Evolutionary conservation across 2,329 filamentous ascomycete species (phyloP), one percentile per base, ranked within the genome.

Genomic region (Cordyceps fumosorosea): DNA sequence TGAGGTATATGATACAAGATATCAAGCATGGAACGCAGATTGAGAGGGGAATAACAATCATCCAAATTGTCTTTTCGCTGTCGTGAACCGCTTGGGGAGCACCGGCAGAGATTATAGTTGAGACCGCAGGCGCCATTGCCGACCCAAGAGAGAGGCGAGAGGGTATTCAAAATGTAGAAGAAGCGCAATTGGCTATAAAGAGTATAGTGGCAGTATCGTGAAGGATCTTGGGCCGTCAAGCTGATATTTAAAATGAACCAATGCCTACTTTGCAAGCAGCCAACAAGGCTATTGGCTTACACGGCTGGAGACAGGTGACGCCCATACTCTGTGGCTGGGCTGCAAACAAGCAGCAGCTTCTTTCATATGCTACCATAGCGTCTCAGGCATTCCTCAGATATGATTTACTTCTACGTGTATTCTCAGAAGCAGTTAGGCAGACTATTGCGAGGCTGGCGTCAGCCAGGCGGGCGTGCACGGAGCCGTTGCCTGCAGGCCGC

Each of bases 1-100:
- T 14, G 18, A 54, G 1, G 54, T 47, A 62, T 10, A 58, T 22
- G 50, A 45, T 29, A 29, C n/a, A 37, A 4, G 55, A 40, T 10
- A 58, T 20, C 4, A 62, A 26, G 14, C 47, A 54, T 1, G 48
- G 54, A 5, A 62, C 45, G 16, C 18, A 22, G 10, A 62, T 48
- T 3, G 48, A 44, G 10, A 54, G 37, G 8, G 54, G 60, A 42
- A 58, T 42, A 5, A 53, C 29, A 26, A 57, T 22, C 14, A 57
- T 22, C 54, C 54, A 62, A 11, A 54, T 62, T 18, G 45, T 57
- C 8, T 47, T 47, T 34, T 62, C 60, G 54, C 40, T 53, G 7
- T 42, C 44, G 10, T 26, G 57, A 47, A 24, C 3, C 26, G 24
- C n/a, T n/a, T 34, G 29, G 29, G 32, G 7, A 14, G 47, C 24